Base-by-base conservation (phyloP, 2,329 filamentous ascomycete species). In the Blastomyces percursus region DNA sequence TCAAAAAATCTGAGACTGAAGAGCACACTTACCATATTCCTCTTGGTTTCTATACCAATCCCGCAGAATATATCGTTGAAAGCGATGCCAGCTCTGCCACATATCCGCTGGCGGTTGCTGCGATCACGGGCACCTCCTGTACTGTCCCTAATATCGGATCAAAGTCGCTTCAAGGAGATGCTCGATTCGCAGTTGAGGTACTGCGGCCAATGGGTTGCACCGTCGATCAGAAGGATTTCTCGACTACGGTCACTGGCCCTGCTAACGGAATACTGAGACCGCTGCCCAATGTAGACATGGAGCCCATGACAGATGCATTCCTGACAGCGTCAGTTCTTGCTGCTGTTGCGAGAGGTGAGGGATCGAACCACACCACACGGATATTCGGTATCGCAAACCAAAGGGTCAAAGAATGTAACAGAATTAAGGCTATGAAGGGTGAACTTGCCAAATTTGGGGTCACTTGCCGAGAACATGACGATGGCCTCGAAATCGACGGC, bases 231-330 rank as follows among this genome's bases (percentile, higher is more conserved):
- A 90, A 88, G 0, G 85, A 85, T 61, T 86, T 82, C 21, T 95
- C 92, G 0, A 99, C 94, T 1, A 97, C 92, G 0, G 94, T 99
- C 9, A 96, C 88, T 9, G 94, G 94, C 0, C 94, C 94, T n/a
- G 76, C 83, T 2, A 76, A 81, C 62, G 93, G 94, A 12, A 77
- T 82, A 19, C 78, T 99, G 48, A 86, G 86, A 68, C 87, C 90
- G 0, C 79, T 99, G 14, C 78, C 86, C 21, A 88, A 93, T 64
- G 86, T 99, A 35, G 92, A 99, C 71, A 99, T 99, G 94, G 94
- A 97, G 74, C 89, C 93, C 0, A 99, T 99, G 94, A 99, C 94
- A 0, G 94, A 99, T 75, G 94, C 94, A 58, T 99, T 99, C 80
- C 81, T 99, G 60, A 96, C 92, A 4, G 94, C 94, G 21, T 95